Conservation (phyloP, 1,284 basidiomycete species). For the Ustilago loliicola region DNA sequence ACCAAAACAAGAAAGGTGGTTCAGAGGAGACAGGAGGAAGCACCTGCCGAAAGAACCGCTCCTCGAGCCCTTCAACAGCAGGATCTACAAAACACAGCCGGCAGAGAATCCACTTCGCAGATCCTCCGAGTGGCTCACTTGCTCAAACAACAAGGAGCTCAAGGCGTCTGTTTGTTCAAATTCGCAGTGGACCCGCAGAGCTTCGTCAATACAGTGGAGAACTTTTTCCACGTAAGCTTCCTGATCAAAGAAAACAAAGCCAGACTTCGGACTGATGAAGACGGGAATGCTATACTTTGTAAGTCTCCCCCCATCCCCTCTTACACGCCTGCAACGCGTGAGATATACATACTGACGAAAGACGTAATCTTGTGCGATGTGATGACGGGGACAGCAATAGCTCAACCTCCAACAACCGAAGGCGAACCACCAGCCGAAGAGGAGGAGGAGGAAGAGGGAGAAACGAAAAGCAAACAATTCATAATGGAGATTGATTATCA, state of each 20-base stretch:
- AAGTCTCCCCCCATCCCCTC: conserved; percentile 57
- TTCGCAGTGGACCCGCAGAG: conserved; percentile 88
- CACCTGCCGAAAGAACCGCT: conserved; percentile 35
- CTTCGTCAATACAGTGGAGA: conserved; percentile 92
- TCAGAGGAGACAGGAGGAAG: conserved; percentile 19
- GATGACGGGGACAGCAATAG: conserved; percentile 8
- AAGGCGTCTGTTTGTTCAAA: conserved; percentile 80
- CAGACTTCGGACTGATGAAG: conserved; percentile 73
- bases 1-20: conserved; percentile 37
- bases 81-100: conserved; percentile 57
- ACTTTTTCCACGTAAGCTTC: conserved; percentile 92
- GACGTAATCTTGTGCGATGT: too few species aligned
- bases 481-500: conserved; percentile 87
- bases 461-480: conserved; percentile 82
- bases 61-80: conserved; percentile 42
- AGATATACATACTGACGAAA: too few species aligned
- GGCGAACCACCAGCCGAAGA: neutral
- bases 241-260: conserved; percentile 86
- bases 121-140: conserved; percentile 71
- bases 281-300: conserved; percentile 83
- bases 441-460: conserved; percentile 34
- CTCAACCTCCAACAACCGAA: neutral
- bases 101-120: conserved; percentile 59
- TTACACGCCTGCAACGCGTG: too few species aligned
- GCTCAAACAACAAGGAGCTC: conserved; percentile 69